These are phyloP conservation scores for Fusarium beomiforme DNA, from an alignment of 2,329 filamentous ascomycete species.

Conservation along the genomic window DNA sequence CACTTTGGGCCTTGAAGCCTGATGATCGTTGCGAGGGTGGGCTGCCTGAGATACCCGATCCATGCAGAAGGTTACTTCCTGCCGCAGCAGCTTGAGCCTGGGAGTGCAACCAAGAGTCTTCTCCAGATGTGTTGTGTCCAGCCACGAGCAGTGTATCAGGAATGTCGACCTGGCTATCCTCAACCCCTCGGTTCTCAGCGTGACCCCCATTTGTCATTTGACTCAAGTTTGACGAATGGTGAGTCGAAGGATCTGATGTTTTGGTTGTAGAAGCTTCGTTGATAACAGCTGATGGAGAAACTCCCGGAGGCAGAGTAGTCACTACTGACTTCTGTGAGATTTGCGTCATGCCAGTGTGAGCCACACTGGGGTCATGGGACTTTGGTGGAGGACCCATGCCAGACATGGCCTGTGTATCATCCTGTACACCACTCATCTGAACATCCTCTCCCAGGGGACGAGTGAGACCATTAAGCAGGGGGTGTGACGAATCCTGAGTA, in stretches of 20 bases:
- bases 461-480: slow-evolving; percentile 66
- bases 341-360: slow-evolving; percentile 61
- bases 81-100: slow-evolving; percentile 64
- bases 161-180: slow-evolving; percentile 53
- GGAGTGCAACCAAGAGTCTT: slow-evolving; percentile 67
- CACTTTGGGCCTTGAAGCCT: slow-evolving; percentile 47
- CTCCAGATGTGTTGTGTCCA: slow-evolving; percentile 61
- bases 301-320: slow-evolving; percentile 65
- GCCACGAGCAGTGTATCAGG: slow-evolving; percentile 63
- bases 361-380: slow-evolving; percentile 50
- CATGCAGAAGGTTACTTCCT: slow-evolving; percentile 48
- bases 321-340: slow-evolving; percentile 72
- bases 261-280: slow-evolving; percentile 97
- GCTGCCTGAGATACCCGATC: slow-evolving; percentile 45
- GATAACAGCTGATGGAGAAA: slow-evolving; percentile 67
- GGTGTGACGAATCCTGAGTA: slow-evolving; percentile 50
- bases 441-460: slow-evolving; percentile 58
- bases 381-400: slow-evolving; percentile 62
- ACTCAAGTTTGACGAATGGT: slow-evolving; percentile 71
- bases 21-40: slow-evolving; percentile 50
- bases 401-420: slow-evolving; percentile 58
- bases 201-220: slow-evolving; percentile 77
- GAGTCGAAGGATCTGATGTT: slow-evolving; percentile 76
- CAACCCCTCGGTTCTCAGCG: slow-evolving; percentile 53
- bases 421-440: slow-evolving; percentile 68